These are phyloP conservation scores for Talaromyces wortmannii DNA, from an alignment of 495 filamentous ascomycete genomes.

Conservation along the genomic window DNA sequence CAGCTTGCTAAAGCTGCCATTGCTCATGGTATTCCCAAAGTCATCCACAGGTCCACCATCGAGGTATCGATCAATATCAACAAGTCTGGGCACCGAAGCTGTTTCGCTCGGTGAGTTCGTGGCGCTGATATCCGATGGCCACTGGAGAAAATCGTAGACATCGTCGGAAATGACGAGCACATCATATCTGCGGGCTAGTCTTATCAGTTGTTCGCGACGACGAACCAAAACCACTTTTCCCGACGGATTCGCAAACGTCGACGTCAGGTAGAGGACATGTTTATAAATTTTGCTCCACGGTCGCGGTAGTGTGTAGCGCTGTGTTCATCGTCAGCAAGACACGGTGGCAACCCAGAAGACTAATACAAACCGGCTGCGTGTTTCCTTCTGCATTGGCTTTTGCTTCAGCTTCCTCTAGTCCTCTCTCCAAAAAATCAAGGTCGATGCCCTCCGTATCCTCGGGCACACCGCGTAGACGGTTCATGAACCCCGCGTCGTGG, in stretches of 20 bases:
- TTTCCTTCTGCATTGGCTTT: constrained; percentile 21
- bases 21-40: constrained; percentile 73
- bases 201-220: constrained; percentile 55
- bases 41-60: constrained; percentile 45
- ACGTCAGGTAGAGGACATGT: constrained; percentile 77
- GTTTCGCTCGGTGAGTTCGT: constrained; percentile 16
- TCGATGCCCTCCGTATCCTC: constrained; percentile 74
- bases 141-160: constrained; percentile 85
- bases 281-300: constrained; percentile 64
- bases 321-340: neutral
- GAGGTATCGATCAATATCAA: constrained; percentile 66
- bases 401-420: constrained; percentile 31
- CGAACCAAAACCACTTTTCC: constrained; percentile 62
- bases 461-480: constrained; percentile 54
- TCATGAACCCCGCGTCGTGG: constrained; percentile 64
- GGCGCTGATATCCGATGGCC: constrained; percentile 37
- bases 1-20: constrained; percentile 82
- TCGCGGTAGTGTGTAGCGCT: constrained; percentile 32
- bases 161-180: constrained; percentile 80
- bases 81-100: constrained; percentile 59
- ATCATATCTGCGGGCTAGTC: constrained; percentile 63
- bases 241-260: constrained; percentile 78
- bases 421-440: constrained; percentile 46
- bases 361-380: constrained; percentile 28
- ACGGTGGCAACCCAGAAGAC: neutral